Base-by-base conservation (phyloP, 2,329 filamentous ascomycete species). In the Pyricularia grisea region DNA sequence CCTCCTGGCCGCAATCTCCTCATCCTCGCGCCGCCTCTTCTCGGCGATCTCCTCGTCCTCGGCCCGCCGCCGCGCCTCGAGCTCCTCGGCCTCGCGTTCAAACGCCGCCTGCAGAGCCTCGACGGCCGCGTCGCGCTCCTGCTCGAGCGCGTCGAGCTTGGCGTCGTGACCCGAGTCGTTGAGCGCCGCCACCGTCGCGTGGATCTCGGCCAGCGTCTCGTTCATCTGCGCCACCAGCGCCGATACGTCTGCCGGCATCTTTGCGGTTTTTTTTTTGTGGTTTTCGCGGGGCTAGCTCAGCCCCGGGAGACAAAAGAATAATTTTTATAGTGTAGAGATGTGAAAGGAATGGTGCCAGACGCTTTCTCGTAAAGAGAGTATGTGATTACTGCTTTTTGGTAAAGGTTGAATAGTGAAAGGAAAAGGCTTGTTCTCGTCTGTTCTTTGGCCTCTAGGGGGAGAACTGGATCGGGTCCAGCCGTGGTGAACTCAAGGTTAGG, bases 141-240 rank as follows among this genome's bases (percentile, higher is more conserved):
- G 72, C 70, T 82, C 81, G n/a, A 81, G 75, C 50, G 77, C 76
- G 64, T 80, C 78, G 14, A 82, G 77, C 28, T 74, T 75, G 1
- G 75, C 71, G 66, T 79, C 75, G 70, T 81, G 79, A 10, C 74
- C 71, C 7, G 74, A 73, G 1, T 73, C 73, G 12, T 77, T 74
- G 25, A 82, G 73, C 1, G 75, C 73, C 14, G 75, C 73, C 42
- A 82, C 73, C 27, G 80, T 79, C 31, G 68, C 70, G 70, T 79
- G 77, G 69, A 83, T 81, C 20, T 75, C 74, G 0, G 78, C 76
- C 64, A 83, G 74, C 25, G 78, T 81, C 68, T 81, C 78, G 71
- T 78, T 78, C 79, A 83, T 80, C 73, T 81, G 78, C 70, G 77
- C 73, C 71, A 82, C 77, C 65, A 82, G 78, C 63, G 74, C 71